These are phyloP conservation scores for Dendryphion nanum DNA, from an alignment of 2,329 filamentous ascomycete species.

Conservation along the genomic window DNA sequence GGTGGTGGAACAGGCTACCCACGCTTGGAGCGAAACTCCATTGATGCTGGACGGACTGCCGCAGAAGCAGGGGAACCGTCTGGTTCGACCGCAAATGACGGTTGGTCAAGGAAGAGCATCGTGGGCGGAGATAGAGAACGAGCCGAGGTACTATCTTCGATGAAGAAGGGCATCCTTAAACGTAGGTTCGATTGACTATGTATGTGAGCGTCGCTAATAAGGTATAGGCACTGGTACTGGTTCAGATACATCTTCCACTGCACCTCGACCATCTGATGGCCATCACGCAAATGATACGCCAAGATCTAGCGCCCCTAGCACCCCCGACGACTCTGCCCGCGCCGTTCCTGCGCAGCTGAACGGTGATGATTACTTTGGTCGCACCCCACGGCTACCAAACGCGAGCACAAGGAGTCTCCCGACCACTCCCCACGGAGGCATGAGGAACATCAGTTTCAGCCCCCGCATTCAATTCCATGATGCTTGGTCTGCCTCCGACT, in stretches of 20 bases:
- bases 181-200: slow-evolving; percentile 54
- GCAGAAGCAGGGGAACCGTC: slow-evolving; percentile 46
- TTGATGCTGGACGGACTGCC: slow-evolving; percentile 60
- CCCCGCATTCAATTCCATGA: slow-evolving; percentile 93
- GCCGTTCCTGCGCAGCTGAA: slow-evolving; percentile 68
- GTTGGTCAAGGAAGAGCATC: slow-evolving; percentile 75
- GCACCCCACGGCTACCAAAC: slow-evolving; percentile 65
- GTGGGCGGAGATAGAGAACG: slow-evolving; percentile 86
- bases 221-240: slow-evolving; percentile 49
- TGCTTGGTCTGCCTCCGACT: slow-evolving; percentile 93
- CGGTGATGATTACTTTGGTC: slow-evolving; percentile 87
- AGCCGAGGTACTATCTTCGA: slow-evolving; percentile 85
- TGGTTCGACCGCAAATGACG: slow-evolving; percentile 38
- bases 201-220: slow-evolving; percentile 6
- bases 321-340: slow-evolving; percentile 69
- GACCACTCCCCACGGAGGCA: slow-evolving; percentile 69
- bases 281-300: slow-evolving; percentile 73
- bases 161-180: slow-evolving; percentile 95
- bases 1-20: slow-evolving; percentile 79
- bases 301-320: slow-evolving; percentile 81
- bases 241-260: slow-evolving; percentile 68
- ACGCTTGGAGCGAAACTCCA: slow-evolving; percentile 76
- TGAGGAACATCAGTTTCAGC: slow-evolving; percentile 72
- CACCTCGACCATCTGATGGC: slow-evolving; percentile 60
- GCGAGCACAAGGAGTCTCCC: slow-evolving; percentile 79